Base-by-base conservation (phyloP, 2,329 filamentous ascomycete genomes). In the Penicillium frequentans region DNA sequence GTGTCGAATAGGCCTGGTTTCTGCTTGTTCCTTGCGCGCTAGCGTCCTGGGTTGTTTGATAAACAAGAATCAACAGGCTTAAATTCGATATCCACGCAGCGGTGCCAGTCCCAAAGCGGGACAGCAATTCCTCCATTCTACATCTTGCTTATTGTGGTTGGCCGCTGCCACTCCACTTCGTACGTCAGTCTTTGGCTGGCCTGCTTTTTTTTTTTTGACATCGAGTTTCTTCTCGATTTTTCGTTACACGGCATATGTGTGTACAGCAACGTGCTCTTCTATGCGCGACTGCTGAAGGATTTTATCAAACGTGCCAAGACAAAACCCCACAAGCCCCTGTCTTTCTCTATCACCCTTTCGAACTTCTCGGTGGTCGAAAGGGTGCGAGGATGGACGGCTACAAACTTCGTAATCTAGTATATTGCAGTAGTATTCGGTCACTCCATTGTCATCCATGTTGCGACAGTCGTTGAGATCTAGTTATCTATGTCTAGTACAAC, bases 261-360 rank as follows among this genome's bases (percentile, higher is more conserved):
- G 86, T 88, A 88, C 86, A 87, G 85, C 85, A 79, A 79, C 82
- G 80, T 72, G 73, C 79, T 78, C 76, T 73, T 79, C 61, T 74
- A 84, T 86, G 83, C 80, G 79, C 80, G 80, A 78, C 77, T 81
- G 83, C 84, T 87, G 85, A 87, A 88, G 85, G 86, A 86, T 81
- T 79, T 74, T 77, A 77, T 51, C 53, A 79, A 33, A 78, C 84
- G 83, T 87, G 86, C 85, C 86, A 78, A 88, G 79, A 88, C 79
- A 62, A 74, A 76, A 71, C 66, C 57, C 66, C 64, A 42, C 39
- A 65, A 66, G 71, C 73, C 74, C 71, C 75, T 73, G 74, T 60
- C 55, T 73, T 76, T 78, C 80, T 79, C 76, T 79, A 80, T 77
- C 77, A 77, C 76, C 72, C 69, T 73, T 68, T 73, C 63, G 55